Evolutionary conservation across 305 asterid species (phyloP), one percentile per base, ranked within the genome.

Genomic region (Fraxinus xanthoxyloides): DNA sequence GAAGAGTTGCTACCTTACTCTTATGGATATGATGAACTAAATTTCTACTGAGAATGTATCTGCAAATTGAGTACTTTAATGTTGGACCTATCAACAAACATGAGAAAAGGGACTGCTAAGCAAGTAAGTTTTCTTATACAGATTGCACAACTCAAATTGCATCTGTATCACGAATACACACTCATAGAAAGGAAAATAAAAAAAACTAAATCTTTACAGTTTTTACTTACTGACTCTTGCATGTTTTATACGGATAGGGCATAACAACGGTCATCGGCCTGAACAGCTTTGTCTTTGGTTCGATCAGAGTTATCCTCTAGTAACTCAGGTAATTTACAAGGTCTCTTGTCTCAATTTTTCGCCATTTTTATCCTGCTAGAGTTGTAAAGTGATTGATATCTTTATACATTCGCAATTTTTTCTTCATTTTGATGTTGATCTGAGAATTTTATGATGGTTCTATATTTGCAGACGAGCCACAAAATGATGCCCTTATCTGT

Each of bases 1-100:
- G 98, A 95, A 87, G 98, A 95, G 89, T 83, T 95, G 84, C 88
- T 95, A 79, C 98, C 96, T 6, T 90, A 85, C 80, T 84, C 88
- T 3, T 82, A 85, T 75, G 88, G 88, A 80, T 90, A 88, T 65
- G 79, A 35, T 79, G 92, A 87, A 74, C 83, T 80, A 6, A 82
- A 85, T 85, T 90, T 85, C 89, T 87, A 63, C 89, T 88, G 81
- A 88, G 76, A 21, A 76, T 81, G 43, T 72, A 48, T 40, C 70
- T 21, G 46, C 77, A 75, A 75, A 81, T 82, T 77, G 82, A 80
- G 74, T 69, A 34, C 81, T 83, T 21, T 5, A 31, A 38, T 10
- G 1, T 36, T 23, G 24, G 73, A 74, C 82, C 73, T 4, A 69
- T 31, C 26, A 34, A 30, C 21, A 79, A 32, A 75, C 63, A 35